A percentile compares a stretch with the other conserved stretches of the same genome.
Conservation (phyloP, 768 basidiomycete genomes). For the Pleurotus platypus region DNA sequence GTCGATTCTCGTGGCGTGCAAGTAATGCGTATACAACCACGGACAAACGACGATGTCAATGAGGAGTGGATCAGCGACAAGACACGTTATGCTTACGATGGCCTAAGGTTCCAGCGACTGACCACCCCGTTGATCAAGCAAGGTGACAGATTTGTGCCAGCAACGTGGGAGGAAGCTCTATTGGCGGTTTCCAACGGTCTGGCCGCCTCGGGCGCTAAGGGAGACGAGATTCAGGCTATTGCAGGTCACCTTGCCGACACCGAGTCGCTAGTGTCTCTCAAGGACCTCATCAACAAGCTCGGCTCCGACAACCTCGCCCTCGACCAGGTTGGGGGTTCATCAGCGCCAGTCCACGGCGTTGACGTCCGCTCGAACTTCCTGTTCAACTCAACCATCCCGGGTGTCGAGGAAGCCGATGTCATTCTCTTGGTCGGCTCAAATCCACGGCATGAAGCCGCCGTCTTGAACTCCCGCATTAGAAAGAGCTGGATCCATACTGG, state of each 20-base stretch:
- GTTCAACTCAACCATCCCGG: constrained; percentile 91
- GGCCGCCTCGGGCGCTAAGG: constrained; percentile 72
- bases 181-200: constrained; percentile 77
- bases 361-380: constrained; percentile 96
- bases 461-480: constrained; percentile 94
- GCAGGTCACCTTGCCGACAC: constrained; percentile 93
- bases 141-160: constrained; percentile 89
- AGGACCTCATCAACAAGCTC: constrained; percentile 88
- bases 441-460: constrained; percentile 95
- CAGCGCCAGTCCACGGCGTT: constrained; percentile 73
- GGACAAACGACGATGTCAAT: constrained; percentile 96
- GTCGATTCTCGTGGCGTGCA: constrained; percentile 93
- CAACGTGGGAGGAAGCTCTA: constrained; percentile 90
- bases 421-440: constrained; percentile 95
- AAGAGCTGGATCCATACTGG: constrained; percentile 90
- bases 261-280: constrained; percentile 88
- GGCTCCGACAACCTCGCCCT: constrained; percentile 92
- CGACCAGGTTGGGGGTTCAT: constrained; percentile 67
- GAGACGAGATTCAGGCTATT: constrained; percentile 92
- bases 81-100: constrained; percentile 95
- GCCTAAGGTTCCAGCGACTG: constrained; percentile 90
- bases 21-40: constrained; percentile 96
- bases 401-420: constrained; percentile 86
- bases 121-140: constrained; percentile 88
- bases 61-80: constrained; percentile 99